Conservation (phyloP, 441 rosid genomes). For the Adansonia grandidieri region DNA sequence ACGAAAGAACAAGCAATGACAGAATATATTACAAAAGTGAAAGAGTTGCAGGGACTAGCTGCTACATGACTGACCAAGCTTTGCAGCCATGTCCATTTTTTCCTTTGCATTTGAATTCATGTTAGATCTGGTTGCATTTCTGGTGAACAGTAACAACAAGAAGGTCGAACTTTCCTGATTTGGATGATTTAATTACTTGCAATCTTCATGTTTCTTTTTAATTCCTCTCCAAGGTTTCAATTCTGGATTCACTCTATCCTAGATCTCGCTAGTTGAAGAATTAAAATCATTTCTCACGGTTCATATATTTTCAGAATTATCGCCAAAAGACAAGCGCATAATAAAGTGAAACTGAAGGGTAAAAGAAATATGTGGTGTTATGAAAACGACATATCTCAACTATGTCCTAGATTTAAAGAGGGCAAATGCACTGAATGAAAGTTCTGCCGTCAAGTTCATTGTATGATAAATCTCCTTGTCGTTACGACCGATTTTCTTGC, state of each 20-base stretch:
- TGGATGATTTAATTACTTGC: no score
- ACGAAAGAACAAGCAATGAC: constrained; percentile 43
- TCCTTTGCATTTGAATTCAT: not conserved
- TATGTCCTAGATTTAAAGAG: no score
- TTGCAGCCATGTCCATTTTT: not conserved
- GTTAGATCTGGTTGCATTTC: not conserved
- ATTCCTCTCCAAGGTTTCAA: not conserved
- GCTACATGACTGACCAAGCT: constrained; percentile 1
- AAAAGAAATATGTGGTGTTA: no score
- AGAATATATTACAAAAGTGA: constrained; percentile 39
- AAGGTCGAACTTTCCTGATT: not conserved
- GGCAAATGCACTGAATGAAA: no score
- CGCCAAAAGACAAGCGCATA: not conserved
- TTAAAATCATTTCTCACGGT: not conserved
- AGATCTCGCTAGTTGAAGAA: no score
- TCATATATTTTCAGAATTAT: not conserved
- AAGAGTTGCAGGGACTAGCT: constrained; percentile 32
- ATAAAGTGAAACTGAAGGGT: no score
- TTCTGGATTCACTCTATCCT: not conserved
- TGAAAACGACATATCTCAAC: no score
- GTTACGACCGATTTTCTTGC: not conserved
- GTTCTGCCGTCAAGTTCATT: not conserved
- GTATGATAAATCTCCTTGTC: not conserved
- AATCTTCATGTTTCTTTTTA: not conserved
- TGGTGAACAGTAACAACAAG: not conserved